Evolutionary conservation across 2,329 filamentous ascomycete genomes (phyloP), one percentile per base, ranked within the genome.

Genomic region (Fusarium nodosum): DNA sequence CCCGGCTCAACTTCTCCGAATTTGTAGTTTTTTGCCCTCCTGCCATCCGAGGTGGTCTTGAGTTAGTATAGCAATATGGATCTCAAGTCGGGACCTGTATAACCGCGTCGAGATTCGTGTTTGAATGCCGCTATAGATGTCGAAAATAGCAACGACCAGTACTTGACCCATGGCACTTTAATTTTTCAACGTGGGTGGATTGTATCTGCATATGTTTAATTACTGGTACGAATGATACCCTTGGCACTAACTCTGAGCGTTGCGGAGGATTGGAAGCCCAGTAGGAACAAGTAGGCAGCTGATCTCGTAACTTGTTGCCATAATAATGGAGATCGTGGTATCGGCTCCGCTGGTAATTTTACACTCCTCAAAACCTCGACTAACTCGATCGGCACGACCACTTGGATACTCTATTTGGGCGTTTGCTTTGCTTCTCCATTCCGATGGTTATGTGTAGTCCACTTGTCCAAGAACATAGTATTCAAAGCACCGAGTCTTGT

Each of bases 301-400:
- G 52, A 52, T 69, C 60, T 65, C 56, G 54, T 66, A 71, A 57
- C 60, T 60, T 50, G 33, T 53, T 60, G 58, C 48, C 45, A 45
- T 44, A 52, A 48, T 34, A 55, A 56, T 38, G 48, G 54, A 52
- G 56, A 53, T 39, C 47, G 64, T 55, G 31, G 39, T 20, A 34
- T 63, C 26, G 48, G 33, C 68, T 71, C 59, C 47, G 59, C 68
- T 59, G 48, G 58, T 66, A 71, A 65, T 71, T 65, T 66, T 45
- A 56, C 16, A 34, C 33, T 34, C 33, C 33, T 16, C 16, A 18
- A 34, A 7, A 18, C 22, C 11, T 51, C 48, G 24, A 51, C 15
- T 18, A 36, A 22, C n/a, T 28, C 18, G 26, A 9, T 30, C 46
- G 20, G 24, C 52, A 16, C 48, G 30, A 41, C 41, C 53, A 55